Conservation (phyloP, 441 rosid species). For the Pelargonium myrrhifolium region DNA sequence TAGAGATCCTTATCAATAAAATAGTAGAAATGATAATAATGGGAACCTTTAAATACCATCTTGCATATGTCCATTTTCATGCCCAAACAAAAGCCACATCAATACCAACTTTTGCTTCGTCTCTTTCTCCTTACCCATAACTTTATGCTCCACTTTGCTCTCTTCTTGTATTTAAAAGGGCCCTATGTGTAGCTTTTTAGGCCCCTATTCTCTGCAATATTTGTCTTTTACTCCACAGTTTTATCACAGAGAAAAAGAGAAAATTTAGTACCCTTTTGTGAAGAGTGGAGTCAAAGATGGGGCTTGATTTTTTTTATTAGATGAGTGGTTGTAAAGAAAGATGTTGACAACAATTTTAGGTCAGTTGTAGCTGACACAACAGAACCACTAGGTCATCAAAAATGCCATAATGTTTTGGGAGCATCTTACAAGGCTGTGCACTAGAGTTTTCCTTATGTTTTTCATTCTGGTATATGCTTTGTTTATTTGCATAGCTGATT, state of each 20-base stretch:
- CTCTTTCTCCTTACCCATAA: constrained; percentile 3
- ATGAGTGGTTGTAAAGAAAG: background rate
- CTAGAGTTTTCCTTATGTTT: too few relatives aligned
- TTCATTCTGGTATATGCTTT: too few relatives aligned
- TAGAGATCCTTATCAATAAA: background rate
- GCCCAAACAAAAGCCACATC: constrained; percentile 3
- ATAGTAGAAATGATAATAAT: too few relatives aligned
- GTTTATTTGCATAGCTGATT: too few relatives aligned
- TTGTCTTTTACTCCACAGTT: constrained; percentile 1
- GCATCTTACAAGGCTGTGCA: background rate
- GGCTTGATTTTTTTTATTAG: background rate
- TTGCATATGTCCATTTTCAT: background rate
- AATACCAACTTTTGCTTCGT: constrained; percentile 1
- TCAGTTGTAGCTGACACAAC: background rate
- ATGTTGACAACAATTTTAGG: too few relatives aligned
- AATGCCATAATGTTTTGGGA: background rate
- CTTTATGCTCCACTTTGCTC: background rate
- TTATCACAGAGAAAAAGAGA: background rate
- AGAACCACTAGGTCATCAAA: background rate
- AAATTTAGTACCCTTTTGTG: background rate
- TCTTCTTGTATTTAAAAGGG: background rate
- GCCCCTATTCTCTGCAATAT: background rate
- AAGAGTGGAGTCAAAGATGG: constrained; percentile 2
- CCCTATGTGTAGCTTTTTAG: background rate
- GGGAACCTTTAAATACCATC: background rate